A percentile compares a stretch with the other conserved stretches of the same genome.
Evolutionary conservation across 2,329 filamentous ascomycete species (phyloP).

Genomic region (Aspergillus sergii): DNA sequence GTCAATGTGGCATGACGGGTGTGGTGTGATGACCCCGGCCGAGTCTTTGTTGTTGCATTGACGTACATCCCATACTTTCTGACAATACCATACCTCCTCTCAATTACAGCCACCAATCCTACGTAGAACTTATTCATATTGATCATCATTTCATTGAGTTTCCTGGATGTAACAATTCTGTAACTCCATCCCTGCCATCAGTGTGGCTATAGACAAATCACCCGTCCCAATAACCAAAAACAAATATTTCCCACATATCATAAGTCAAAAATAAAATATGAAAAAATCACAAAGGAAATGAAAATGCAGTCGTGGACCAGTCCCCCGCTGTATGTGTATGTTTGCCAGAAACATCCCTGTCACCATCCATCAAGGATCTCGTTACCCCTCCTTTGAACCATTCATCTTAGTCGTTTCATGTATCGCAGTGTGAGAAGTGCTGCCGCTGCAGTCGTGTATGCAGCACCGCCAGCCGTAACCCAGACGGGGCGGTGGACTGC

Average conservation of each 20-base stretch:
- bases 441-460: slow-evolving; percentile 35
- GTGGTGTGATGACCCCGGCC: not conserved
- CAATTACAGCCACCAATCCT: not conserved
- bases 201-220: not conserved
- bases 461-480: slow-evolving; percentile 32
- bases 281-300: not conserved
- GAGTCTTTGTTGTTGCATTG: not conserved
- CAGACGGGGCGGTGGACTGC: slow-evolving; percentile 36
- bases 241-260: not conserved
- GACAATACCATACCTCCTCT: not conserved
- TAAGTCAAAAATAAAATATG: not conserved
- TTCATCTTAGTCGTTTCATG: slow-evolving; percentile 27
- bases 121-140: not conserved
- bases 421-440: slow-evolving; percentile 36
- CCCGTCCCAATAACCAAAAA: not conserved
- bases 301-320: not conserved
- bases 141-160: not conserved
- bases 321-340: slow-evolving; percentile 8
- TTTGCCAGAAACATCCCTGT: slow-evolving; percentile 4
- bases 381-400: not conserved
- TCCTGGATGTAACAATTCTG: slow-evolving; percentile 1
- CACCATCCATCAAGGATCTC: not conserved
- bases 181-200: slow-evolving; percentile 9
- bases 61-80: not conserved
- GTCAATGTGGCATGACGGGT: slow-evolving; percentile 1